Conservation (phyloP, 352 stramenopile genomes). For the Pythium aphanidermatum region DNA sequence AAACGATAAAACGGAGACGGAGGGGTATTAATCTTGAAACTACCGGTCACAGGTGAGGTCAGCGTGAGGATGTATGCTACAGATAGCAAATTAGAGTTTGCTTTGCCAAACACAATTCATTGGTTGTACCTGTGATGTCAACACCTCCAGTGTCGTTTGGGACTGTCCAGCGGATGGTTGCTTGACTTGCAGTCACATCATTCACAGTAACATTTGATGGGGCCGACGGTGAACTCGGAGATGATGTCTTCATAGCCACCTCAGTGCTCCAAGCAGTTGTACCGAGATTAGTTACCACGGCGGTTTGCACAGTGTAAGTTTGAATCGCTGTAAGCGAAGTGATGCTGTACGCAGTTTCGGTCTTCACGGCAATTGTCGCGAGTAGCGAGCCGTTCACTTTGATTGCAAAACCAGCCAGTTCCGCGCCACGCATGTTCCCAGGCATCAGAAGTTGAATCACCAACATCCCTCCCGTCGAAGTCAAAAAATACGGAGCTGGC, state of each 20-base stretch:
- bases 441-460: constrained; percentile 38
- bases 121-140: constrained; percentile 39
- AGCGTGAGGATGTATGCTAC: not conserved
- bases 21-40: too few species aligned
- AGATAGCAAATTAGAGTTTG: too few species aligned
- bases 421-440: constrained; percentile 44
- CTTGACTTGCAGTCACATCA: constrained; percentile 33
- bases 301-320: constrained; percentile 28
- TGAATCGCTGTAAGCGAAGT: constrained; percentile 24
- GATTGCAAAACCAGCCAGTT: constrained; percentile 38
- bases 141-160: constrained; percentile 40
- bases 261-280: constrained; percentile 26
- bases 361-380: constrained; percentile 15
- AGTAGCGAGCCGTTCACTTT: constrained; percentile 18
- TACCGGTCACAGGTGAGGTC: too few species aligned
- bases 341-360: constrained; percentile 21
- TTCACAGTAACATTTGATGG: constrained; percentile 24
- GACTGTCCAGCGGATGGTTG: constrained; percentile 26
- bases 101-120: too few species aligned
- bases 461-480: constrained; percentile 38
- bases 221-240: constrained; percentile 20
- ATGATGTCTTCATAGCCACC: constrained; percentile 23
- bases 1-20: constrained; percentile 18
- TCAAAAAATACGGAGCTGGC: constrained; percentile 41
- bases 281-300: constrained; percentile 34